Conservation (phyloP, 129 eudicot genomes). For the Chrysanthemum seticuspe region DNA sequence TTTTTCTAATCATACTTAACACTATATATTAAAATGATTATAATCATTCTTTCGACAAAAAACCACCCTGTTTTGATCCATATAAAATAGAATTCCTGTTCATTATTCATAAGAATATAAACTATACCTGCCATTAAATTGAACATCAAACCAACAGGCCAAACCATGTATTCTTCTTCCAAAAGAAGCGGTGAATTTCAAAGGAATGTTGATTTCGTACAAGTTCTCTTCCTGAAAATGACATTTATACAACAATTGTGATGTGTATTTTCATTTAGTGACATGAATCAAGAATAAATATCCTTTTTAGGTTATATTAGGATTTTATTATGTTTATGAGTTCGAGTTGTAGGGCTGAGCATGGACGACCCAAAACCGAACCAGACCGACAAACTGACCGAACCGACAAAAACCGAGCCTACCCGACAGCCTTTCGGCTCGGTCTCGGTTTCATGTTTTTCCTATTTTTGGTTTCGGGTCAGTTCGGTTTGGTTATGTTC, state of each 20-base stretch:
- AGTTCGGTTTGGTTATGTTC: too few relatives aligned
- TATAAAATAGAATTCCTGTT: neutral
- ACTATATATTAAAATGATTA: neutral
- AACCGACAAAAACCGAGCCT: too few relatives aligned
- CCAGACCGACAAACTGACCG: too few relatives aligned
- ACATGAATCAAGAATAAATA: neutral
- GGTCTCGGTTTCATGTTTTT: too few relatives aligned
- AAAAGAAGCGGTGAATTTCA: slow-evolving; percentile 64
- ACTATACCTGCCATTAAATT: slow-evolving; percentile 81
- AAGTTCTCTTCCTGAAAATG: slow-evolving; percentile 79
- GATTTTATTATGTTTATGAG: slow-evolving; percentile 1
- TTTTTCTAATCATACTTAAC: neutral
- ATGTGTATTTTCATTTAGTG: neutral
- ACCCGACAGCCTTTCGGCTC: too few relatives aligned
- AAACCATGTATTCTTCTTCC: slow-evolving; percentile 84
- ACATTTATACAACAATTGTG: neutral
- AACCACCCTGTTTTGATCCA: too few relatives aligned
- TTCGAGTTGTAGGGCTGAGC: too few relatives aligned
- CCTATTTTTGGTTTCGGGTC: too few relatives aligned
- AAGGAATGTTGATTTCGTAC: slow-evolving; percentile 77
- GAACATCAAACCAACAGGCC: slow-evolving; percentile 98
- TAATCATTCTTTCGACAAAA: too few relatives aligned
- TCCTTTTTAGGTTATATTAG: too few relatives aligned
- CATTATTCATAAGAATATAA: neutral
- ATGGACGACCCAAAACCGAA: too few relatives aligned